These are phyloP conservation scores for Fraxinus cuspidata DNA, from an alignment of 257 asterid species.

Conservation along the genomic window DNA sequence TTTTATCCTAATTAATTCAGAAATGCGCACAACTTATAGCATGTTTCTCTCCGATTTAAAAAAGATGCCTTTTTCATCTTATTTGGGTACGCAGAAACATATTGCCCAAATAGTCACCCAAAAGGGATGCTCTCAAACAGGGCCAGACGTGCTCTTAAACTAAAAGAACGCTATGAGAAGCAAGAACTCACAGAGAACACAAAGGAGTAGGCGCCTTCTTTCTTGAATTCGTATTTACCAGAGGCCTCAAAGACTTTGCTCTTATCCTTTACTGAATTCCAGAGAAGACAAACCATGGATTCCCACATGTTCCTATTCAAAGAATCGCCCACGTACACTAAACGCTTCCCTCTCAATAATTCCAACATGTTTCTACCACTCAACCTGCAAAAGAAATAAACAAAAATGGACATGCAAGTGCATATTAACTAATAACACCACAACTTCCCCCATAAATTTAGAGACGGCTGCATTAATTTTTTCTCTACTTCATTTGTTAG, in stretches of 20 bases:
- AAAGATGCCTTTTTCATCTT: background rate
- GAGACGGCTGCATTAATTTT: background rate
- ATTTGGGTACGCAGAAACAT: background rate
- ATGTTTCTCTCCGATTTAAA: background rate
- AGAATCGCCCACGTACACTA: conserved; percentile 79
- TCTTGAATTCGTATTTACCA: conserved; percentile 52
- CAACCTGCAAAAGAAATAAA: conserved; percentile 39
- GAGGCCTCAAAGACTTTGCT: conserved; percentile 67
- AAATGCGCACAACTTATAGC: background rate
- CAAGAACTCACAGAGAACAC: conserved; percentile 46
- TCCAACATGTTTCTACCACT: conserved; percentile 60
- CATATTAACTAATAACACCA: background rate
- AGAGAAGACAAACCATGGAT: conserved; percentile 68
- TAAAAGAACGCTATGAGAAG: background rate
- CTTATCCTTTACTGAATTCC: conserved; percentile 54
- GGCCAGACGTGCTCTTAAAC: background rate
- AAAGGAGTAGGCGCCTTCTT: conserved; percentile 69
- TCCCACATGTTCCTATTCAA: conserved; percentile 85
- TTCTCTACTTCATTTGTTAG: background rate
- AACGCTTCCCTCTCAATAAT: conserved; percentile 59
- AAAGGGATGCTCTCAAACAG: background rate
- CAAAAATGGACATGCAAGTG: background rate
- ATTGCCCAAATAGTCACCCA: background rate
- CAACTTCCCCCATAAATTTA: background rate
- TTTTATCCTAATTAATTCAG: background rate